Evolutionary conservation across 2,329 filamentous ascomycete species (phyloP), one percentile per base, ranked within the genome.

Genomic region (Pseudocercospora vitis): DNA sequence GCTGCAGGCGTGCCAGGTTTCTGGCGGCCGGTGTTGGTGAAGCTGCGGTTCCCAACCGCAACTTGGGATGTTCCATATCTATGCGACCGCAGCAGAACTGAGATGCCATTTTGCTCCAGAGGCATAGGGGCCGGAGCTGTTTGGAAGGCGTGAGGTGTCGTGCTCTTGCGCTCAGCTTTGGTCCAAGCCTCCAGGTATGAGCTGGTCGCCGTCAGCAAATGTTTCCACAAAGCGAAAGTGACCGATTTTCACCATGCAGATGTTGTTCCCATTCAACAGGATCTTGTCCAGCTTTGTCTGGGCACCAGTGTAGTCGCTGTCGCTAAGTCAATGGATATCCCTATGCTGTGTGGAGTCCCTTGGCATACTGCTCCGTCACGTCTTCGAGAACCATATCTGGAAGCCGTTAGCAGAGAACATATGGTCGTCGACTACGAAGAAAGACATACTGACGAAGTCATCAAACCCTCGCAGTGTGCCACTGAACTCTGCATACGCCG

Each of bases 341-440:
- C 52, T 55, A 7, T 1, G 2, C 50, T 50, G 48, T 26, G 9
- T 33, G 24, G 12, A 26, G 14, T 18, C 4, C 19, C 6, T 12
- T 26, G 81, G 94, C 92, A 91, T 65, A 71, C 69, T 66, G 96
- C 76, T 99, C 94, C 28, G 91, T 96, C 58, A 97, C 94, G 64
- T 99, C 90, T 70, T 96, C 91, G 26, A 99, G 76, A 5, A 99
- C 94, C 91, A 99, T 99, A 74, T 99, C 92, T 97, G 63, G 3
- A 7, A 6, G 12, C 18, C 12, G 33, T 47, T 48, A 32, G 16
- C 12, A 11, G 11, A 7, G 52, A 33, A 56, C 48, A 32, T 49
- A 45, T 47, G 65, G n/a, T n/a, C 9, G 23, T 14, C 6, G 19
- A n/a, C n/a, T n/a, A 26, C 21, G 23, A 4, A 21, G 8, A 16